Evolutionary conservation across 305 asterid species (phyloP).

Genomic region (Fraxinus baroniana): DNA sequence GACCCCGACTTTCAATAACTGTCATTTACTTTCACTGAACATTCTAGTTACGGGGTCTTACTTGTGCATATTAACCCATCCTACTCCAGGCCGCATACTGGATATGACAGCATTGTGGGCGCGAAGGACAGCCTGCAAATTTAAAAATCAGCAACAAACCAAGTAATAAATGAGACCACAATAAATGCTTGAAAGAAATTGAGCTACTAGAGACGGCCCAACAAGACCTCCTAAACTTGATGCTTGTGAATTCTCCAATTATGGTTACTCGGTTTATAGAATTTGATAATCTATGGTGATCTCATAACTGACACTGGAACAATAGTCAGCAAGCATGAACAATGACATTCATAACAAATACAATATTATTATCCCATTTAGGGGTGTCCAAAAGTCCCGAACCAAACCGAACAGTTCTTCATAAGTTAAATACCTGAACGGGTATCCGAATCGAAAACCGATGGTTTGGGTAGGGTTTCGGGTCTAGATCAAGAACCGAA

Average conservation of each 20-base stretch:
- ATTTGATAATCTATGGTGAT: slow-evolving; percentile 3
- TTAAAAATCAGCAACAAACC: slow-evolving; percentile 19
- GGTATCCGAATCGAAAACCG: no score
- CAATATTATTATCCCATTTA: not conserved
- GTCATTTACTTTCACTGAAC: slow-evolving; percentile 6
- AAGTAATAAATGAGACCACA: not conserved
- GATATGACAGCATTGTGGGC: slow-evolving; percentile 97
- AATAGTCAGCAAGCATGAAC: not conserved
- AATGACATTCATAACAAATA: slow-evolving; percentile 7
- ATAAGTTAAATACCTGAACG: no score
- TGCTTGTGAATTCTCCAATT: slow-evolving; percentile 10
- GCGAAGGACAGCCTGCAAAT: slow-evolving; percentile 84
- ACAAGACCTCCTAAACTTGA: slow-evolving; percentile 19
- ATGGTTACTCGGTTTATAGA: slow-evolving; percentile 10
- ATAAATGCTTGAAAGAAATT: slow-evolving; percentile 7
- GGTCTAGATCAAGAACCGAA: no score
- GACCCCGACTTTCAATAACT: slow-evolving; percentile 12
- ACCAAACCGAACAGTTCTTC: no score
- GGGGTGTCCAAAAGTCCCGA: no score
- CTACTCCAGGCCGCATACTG: slow-evolving; percentile 79
- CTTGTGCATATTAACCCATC: slow-evolving; percentile 96
- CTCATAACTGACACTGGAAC: slow-evolving; percentile 5
- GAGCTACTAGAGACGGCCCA: slow-evolving; percentile 14
- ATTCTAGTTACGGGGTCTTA: slow-evolving; percentile 39
- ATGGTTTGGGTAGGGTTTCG: no score